Evolutionary conservation across 441 rosid genomes (phyloP), one percentile per base, ranked within the genome.

Genomic region (Metrosideros polymorpha): DNA sequence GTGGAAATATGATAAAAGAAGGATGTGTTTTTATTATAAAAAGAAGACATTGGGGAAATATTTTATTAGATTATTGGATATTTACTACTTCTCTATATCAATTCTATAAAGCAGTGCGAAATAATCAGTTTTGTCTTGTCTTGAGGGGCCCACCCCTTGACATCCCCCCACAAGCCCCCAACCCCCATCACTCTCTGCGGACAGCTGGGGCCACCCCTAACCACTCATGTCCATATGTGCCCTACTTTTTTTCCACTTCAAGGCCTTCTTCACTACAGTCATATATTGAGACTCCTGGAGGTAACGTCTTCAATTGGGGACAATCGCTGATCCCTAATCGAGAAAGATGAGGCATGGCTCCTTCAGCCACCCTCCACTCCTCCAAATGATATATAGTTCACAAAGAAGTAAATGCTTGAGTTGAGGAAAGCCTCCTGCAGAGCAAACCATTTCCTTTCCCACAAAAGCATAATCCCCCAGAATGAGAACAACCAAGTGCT

Each of bases 311-410:
- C 90, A 93, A 49, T 75, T 84, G 85, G 71, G 55, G 83, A 86
- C 92, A 93, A 10, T 29, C 14, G 51, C 63, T 79, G 53, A 93
- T 35, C 75, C 84, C 86, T 85, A 91, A 53, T 59, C 59, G 79
- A 29, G 82, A 84, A 84, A 93, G 91, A 83, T 61, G 54, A n/a
- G 86, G 50, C 91, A 93, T 88, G 42, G 92, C 93, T 51, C 92
- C 92, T 24, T 89, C 88, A 59, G 87, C 92, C 27, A 93, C 84
- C n/a, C 7, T 59, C 93, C 92, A 93, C 56, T 82, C 86, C 89
- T 89, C 89, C 84, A 90, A 71, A 32, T 82, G n/a, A n/a, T 83
- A 4, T 43, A 43, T 86, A 90, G 83, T 30, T 86, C 55, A 0
- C 77, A 12, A 13, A 88, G 86, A 79, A 24, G 22, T 82, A 90